Percentiles rank a stretch among this genome's conserved stretches.
phyloP scores from a whole-genome alignment of 352 stramenopile genomes.

The Globisporangium spiculum region DNA sequence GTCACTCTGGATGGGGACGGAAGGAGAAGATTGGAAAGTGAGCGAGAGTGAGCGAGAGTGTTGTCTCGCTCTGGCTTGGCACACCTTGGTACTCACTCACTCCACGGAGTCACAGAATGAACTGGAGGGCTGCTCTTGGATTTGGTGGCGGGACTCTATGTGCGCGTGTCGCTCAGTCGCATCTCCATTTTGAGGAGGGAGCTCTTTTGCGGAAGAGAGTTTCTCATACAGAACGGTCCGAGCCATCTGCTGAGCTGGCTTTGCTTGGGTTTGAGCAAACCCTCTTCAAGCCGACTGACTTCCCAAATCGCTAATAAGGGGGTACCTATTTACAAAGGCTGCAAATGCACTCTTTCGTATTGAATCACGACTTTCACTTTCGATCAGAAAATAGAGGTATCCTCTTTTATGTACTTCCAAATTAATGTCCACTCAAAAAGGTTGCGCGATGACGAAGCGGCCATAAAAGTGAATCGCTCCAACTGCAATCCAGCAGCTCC shows the following conservation, averaged over 20 bases:
- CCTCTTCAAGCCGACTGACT: too few species aligned
- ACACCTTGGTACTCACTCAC: not conserved
- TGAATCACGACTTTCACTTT: not conserved
- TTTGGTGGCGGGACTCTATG: not conserved
- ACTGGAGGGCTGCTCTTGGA: not conserved
- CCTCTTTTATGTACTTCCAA: not conserved
- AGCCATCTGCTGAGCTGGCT: constrained; percentile 6
- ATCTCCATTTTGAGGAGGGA: constrained; percentile 3
- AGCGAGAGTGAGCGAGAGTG: not conserved
- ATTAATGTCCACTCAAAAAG: constrained; percentile 4
- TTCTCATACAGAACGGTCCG: constrained; percentile 1
- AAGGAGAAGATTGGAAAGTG: constrained; percentile 6
- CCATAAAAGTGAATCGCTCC: not conserved
- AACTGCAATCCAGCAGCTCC: not conserved
- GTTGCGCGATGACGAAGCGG: not conserved
- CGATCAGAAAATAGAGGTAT: not conserved
- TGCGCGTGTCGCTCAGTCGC: constrained; percentile 2
- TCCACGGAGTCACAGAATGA: not conserved
- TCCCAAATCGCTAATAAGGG: not conserved
- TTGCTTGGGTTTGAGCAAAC: not conserved
- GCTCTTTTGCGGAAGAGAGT: constrained; percentile 1
- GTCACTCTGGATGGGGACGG: not conserved
- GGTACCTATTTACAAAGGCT: not conserved
- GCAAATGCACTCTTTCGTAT: not conserved
- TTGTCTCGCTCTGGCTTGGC: not conserved